Percentiles rank a stretch among this genome's conserved stretches.
Evolutionary conservation across 2,329 filamentous ascomycete genomes (phyloP).

Genomic region (Phoma herbarum): DNA sequence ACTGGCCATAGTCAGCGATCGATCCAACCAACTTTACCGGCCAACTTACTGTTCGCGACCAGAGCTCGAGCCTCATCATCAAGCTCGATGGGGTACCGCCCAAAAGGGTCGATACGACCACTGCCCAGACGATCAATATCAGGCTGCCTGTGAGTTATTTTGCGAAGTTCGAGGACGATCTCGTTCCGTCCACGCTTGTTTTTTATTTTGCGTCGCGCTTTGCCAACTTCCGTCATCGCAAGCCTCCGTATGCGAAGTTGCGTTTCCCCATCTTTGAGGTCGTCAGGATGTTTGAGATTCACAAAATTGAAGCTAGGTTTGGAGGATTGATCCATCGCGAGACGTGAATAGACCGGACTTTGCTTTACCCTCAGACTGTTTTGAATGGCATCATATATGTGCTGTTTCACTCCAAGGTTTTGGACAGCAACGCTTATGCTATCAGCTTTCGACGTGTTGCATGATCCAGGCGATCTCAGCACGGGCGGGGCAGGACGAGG

Average conservation of each 20-base stretch:
- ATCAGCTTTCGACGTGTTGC: conserved; percentile 10
- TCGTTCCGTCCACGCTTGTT: conserved; percentile 38
- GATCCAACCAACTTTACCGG: background rate
- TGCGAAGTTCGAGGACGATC: conserved; percentile 39
- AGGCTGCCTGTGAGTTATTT: conserved; percentile 18
- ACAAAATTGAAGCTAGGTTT: conserved; percentile 43
- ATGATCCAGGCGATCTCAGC: conserved; percentile 11
- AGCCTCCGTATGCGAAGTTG: conserved; percentile 44
- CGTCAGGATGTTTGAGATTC: conserved; percentile 43
- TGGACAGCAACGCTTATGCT: conserved; percentile 13
- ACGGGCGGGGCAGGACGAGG: conserved; percentile 14
- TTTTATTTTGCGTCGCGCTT: conserved; percentile 38
- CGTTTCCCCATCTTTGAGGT: conserved; percentile 43
- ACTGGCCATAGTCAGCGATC: conserved; percentile 33
- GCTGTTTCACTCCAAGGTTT: background rate
- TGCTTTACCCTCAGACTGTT: background rate
- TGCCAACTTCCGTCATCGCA: conserved; percentile 47
- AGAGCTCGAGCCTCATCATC: conserved; percentile 34
- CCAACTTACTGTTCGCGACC: conserved; percentile 37
- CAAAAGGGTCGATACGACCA: conserved; percentile 38
- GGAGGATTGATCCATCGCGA: conserved; percentile 36
- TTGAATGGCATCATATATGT: conserved; percentile 11
- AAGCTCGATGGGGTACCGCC: conserved; percentile 37
- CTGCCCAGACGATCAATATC: conserved; percentile 33
- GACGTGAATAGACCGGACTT: background rate